Percentiles rank a stretch among this genome's conserved stretches.
Conservation (phyloP, 1,284 basidiomycete genomes). For the Psilocybe mexicana region DNA sequence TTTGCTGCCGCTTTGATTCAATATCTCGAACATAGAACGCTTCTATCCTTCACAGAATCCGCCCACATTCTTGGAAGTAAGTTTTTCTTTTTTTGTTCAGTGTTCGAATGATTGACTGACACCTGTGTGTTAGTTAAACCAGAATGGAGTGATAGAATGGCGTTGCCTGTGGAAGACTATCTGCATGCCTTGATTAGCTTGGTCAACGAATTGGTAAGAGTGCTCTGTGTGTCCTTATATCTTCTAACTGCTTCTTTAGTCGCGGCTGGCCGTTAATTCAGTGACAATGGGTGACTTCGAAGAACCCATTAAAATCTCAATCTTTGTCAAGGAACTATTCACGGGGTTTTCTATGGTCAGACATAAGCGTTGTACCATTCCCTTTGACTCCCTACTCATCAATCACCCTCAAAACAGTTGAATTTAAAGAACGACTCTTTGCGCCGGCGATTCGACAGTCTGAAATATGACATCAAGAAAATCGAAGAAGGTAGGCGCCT, state of each 20-base stretch:
- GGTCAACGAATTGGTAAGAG: slow-evolving; percentile 77
- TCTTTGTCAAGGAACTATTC: slow-evolving; percentile 82
- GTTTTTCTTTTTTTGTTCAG: slow-evolving; percentile 27
- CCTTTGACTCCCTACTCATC: slow-evolving; percentile 13
- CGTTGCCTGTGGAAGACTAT: slow-evolving; percentile 78
- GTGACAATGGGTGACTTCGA: slow-evolving; percentile 83
- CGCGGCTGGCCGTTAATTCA: slow-evolving; percentile 78
- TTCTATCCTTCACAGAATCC: slow-evolving; percentile 58
- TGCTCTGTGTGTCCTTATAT: slow-evolving; percentile 1
- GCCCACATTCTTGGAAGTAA: slow-evolving; percentile 66
- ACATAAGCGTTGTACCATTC: neutral
- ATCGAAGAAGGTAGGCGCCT: slow-evolving; percentile 76
- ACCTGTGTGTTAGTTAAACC: slow-evolving; percentile 52
- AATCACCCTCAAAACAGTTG: slow-evolving; percentile 44
- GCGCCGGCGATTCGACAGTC: slow-evolving; percentile 76
- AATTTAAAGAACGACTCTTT: slow-evolving; percentile 86
- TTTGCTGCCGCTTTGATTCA: slow-evolving; percentile 68
- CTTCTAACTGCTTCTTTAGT: slow-evolving; percentile 42
- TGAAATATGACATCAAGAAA: slow-evolving; percentile 89
- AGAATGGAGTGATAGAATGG: slow-evolving; percentile 70
- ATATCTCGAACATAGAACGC: slow-evolving; percentile 60
- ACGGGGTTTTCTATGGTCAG: slow-evolving; percentile 79
- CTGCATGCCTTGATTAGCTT: slow-evolving; percentile 81
- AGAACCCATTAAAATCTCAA: slow-evolving; percentile 75
- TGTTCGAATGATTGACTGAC: neutral